Evolutionary conservation across 352 stramenopile species (phyloP).

Genomic region (Phytophthora quininea): DNA sequence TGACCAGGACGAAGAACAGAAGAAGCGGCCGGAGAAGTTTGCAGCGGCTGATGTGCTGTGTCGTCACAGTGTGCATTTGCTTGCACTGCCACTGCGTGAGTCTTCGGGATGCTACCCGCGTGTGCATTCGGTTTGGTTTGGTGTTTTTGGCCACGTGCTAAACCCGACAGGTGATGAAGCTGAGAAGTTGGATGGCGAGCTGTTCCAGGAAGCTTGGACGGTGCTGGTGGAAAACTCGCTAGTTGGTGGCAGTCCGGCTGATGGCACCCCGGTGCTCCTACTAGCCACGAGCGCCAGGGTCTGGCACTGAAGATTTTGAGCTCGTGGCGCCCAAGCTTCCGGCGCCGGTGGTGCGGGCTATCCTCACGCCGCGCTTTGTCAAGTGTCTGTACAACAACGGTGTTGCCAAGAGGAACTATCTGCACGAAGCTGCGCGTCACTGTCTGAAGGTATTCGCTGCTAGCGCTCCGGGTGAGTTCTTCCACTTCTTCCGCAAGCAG

Average conservation of each 20-base stretch:
- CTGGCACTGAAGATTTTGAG: constrained; percentile 88
- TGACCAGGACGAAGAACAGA: constrained; percentile 31
- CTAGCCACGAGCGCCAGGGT: constrained; percentile 81
- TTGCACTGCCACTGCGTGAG: constrained; percentile 68
- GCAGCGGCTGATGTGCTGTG: constrained; percentile 49
- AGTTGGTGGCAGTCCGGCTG: constrained; percentile 37
- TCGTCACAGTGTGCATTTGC: constrained; percentile 64
- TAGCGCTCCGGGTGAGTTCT: constrained; percentile 61
- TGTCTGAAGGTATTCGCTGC: constrained; percentile 66
- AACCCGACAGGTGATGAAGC: constrained; percentile 40
- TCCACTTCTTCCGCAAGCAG: constrained; percentile 74
- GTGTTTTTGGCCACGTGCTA: constrained; percentile 79
- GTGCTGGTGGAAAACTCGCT: constrained; percentile 86
- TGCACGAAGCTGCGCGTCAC: constrained; percentile 79
- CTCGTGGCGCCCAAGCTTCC: constrained; percentile 62
- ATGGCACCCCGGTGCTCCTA: constrained; percentile 20
- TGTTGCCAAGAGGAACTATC: constrained; percentile 80
- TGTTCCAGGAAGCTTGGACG: constrained; percentile 81
- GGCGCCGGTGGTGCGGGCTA: constrained; percentile 51
- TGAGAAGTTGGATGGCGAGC: constrained; percentile 61
- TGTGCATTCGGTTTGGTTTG: constrained; percentile 79
- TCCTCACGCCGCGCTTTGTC: constrained; percentile 81
- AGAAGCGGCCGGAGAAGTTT: constrained; percentile 47
- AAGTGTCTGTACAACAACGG: constrained; percentile 87
- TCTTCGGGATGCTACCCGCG: constrained; percentile 79